phyloP scores from a whole-genome alignment of 345 rosid species.

The Triadica sebifera region DNA sequence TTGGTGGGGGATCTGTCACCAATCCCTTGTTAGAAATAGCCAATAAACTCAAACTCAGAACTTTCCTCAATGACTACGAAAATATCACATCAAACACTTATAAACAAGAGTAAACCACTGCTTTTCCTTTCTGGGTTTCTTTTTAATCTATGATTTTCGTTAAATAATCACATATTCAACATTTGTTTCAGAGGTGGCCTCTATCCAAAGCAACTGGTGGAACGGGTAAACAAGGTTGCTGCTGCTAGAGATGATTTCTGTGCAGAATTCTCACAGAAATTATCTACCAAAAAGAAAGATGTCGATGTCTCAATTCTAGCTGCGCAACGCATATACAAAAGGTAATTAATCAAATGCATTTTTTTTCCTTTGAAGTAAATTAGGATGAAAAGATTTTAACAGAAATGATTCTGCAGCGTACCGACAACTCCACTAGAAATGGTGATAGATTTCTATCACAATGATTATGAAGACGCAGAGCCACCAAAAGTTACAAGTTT shows the following conservation, averaged over 20 bases:
- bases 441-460: conserved; percentile 35
- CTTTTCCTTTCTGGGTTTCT: neutral
- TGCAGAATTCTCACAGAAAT: neutral
- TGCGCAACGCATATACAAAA: conserved; percentile 20
- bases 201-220: conserved; percentile 17
- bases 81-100: conserved; percentile 28
- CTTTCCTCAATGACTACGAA: conserved; percentile 16
- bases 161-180: neutral
- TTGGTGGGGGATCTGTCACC: conserved; percentile 23
- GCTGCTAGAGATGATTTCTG: conserved; percentile 18
- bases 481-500: conserved; percentile 35
- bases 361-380: neutral
- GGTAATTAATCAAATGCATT: neutral
- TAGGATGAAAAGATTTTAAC: neutral
- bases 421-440: conserved; percentile 37
- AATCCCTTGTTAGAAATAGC: conserved; percentile 26
- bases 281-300: conserved; percentile 15
- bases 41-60: conserved; percentile 25
- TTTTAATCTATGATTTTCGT: neutral
- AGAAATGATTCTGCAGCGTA: conserved; percentile 4
- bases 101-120: conserved; percentile 26
- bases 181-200: conserved; percentile 28
- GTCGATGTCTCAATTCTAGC: conserved; percentile 25
- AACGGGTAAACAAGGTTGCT: neutral
- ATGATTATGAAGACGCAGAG: conserved; percentile 34